These are phyloP conservation scores for Citrus cavaleriei DNA, from an alignment of 345 rosid genomes.

Conservation along the genomic window DNA sequence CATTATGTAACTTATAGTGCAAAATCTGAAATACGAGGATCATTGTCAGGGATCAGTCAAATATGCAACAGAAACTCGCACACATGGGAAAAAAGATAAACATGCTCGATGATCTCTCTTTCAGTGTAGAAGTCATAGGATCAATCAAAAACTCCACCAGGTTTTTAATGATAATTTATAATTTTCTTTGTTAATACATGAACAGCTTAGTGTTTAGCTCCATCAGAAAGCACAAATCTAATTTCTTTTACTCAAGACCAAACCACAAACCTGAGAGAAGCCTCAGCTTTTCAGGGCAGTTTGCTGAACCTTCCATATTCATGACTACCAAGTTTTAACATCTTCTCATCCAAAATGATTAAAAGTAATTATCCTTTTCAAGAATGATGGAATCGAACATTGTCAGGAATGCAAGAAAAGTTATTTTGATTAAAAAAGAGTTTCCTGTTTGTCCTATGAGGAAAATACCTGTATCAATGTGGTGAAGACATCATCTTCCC, in stretches of 20 bases:
- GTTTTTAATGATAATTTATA: not conserved
- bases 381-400: not conserved
- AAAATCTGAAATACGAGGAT: conserved; percentile 35
- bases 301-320: not conserved
- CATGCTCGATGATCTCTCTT: not conserved
- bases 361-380: not conserved
- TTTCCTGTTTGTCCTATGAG: not conserved
- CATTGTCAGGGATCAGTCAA: not conserved
- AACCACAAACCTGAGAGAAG: not conserved
- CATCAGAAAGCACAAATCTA: not conserved
- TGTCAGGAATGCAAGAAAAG: not conserved
- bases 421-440: not conserved
- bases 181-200: not conserved
- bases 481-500: conserved; percentile 76
- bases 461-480: conserved; percentile 71
- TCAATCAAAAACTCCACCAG: not conserved
- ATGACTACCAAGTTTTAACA: not conserved
- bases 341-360: not conserved
- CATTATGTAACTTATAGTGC: conserved; percentile 82
- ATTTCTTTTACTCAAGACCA: not conserved
- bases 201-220: not conserved
- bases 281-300: not conserved
- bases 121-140: too few species aligned
- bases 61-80: not conserved
- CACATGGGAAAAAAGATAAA: not conserved